These are phyloP conservation scores for Fusarium denticulatum DNA, from an alignment of 2,329 filamentous ascomycete species.

Conservation along the genomic window DNA sequence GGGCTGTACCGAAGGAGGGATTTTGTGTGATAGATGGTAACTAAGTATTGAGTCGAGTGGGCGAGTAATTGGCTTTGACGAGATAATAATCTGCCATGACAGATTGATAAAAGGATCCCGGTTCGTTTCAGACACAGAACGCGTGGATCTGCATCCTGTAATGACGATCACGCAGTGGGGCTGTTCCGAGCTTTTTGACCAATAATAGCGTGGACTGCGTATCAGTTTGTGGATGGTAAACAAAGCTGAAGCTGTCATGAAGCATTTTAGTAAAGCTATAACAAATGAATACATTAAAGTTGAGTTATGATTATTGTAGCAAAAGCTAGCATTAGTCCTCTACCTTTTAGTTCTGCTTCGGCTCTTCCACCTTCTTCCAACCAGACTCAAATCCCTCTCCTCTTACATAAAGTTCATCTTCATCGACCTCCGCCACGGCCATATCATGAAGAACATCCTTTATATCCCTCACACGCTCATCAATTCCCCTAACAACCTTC, in stretches of 20 bases:
- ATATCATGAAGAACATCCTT: background rate
- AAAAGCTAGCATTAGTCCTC: rapidly evolving
- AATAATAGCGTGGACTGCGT: background rate
- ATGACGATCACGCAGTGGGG: background rate
- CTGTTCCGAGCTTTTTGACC: background rate
- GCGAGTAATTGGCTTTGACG: background rate
- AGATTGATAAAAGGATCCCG: background rate
- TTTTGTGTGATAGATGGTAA: background rate
- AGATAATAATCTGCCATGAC: background rate
- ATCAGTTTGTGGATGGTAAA: too few relatives aligned
- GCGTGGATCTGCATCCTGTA: background rate
- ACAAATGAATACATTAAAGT: background rate
- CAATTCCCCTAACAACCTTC: background rate
- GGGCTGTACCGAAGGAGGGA: background rate
- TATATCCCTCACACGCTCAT: background rate
- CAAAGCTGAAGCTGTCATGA: background rate
- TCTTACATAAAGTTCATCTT: background rate
- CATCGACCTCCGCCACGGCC: background rate
- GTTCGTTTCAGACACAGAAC: background rate
- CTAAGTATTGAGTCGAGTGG: background rate
- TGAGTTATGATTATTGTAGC: rapidly evolving
- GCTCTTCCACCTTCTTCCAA: background rate
- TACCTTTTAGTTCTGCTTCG: too few relatives aligned
- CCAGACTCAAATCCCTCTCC: background rate
- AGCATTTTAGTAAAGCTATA: background rate